Evolutionary conservation across 164 flowering plant species (phyloP).

Genomic region (Malania oleifera): DNA sequence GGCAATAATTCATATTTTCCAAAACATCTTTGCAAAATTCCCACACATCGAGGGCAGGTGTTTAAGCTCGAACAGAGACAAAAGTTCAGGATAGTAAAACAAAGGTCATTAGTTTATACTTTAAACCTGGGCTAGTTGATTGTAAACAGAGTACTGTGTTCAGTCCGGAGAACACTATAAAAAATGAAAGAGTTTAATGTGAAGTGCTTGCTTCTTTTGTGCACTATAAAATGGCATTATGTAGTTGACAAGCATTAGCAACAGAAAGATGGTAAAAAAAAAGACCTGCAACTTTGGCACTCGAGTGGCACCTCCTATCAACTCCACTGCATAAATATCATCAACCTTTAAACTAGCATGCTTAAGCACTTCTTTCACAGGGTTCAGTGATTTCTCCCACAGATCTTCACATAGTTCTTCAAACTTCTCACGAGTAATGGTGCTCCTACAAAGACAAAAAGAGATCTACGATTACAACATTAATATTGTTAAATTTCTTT

Average conservation of each 20-base stretch:
- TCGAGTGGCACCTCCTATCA: slow-evolving; percentile 96
- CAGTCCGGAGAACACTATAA: too few species aligned
- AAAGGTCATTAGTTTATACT: too few species aligned
- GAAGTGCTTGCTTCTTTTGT: neutral
- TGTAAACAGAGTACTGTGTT: too few species aligned
- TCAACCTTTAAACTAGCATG: slow-evolving; percentile 62
- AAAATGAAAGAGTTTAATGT: neutral
- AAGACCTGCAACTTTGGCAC: slow-evolving; percentile 96
- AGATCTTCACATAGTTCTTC: slow-evolving; percentile 92
- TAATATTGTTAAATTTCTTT: neutral
- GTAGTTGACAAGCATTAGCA: neutral
- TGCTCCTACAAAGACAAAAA: slow-evolving; percentile 51
- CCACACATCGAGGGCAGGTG: too few species aligned
- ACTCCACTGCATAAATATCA: slow-evolving; percentile 84
- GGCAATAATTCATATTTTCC: too few species aligned
- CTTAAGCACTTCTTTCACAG: slow-evolving; percentile 69
- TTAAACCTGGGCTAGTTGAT: too few species aligned
- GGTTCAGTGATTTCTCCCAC: slow-evolving; percentile 86
- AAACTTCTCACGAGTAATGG: slow-evolving; percentile 88
- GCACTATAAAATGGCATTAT: neutral
- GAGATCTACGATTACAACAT: neutral
- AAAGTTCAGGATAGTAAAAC: too few species aligned
- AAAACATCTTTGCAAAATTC: too few species aligned
- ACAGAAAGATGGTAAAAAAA: slow-evolving; percentile 5
- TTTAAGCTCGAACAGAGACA: too few species aligned